Evolutionary conservation across 352 stramenopile species (phyloP).

Genomic region (Phytophthora litchii): DNA sequence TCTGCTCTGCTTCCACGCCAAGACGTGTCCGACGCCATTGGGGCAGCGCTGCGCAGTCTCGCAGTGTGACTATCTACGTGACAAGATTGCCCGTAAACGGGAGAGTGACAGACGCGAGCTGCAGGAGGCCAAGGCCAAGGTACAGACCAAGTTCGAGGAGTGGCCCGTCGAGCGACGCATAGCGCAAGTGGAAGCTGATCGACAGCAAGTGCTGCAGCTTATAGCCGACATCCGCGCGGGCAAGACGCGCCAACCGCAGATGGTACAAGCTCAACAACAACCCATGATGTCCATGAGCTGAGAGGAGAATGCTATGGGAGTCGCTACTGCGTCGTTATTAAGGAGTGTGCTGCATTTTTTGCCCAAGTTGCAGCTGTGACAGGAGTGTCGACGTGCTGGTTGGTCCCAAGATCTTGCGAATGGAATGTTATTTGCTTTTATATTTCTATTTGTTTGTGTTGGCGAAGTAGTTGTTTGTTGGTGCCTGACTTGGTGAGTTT

Average conservation of each 20-base stretch:
- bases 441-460: constrained; percentile 21
- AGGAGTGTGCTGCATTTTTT: constrained; percentile 18
- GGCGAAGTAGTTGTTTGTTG: constrained; percentile 1
- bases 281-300: constrained; percentile 54
- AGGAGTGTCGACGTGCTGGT: constrained; percentile 1
- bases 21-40: constrained; percentile 62
- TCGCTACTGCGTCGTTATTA: background rate
- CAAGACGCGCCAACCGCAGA: constrained; percentile 50
- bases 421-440: constrained; percentile 44
- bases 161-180: constrained; percentile 85
- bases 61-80: constrained; percentile 86
- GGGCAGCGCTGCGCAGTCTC: constrained; percentile 75
- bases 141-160: constrained; percentile 60
- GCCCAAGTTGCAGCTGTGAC: constrained; percentile 10
- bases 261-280: constrained; percentile 39
- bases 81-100: constrained; percentile 83
- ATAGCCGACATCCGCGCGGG: constrained; percentile 75
- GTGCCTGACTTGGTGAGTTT: background rate
- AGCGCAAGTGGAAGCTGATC: constrained; percentile 78
- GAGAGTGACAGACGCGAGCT: constrained; percentile 68
- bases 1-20: constrained; percentile 87
- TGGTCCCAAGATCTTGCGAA: constrained; percentile 21
- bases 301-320: constrained; percentile 16
- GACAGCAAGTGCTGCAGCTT: constrained; percentile 76
- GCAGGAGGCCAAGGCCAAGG: constrained; percentile 50